Evolutionary conservation across 2,329 filamentous ascomycete species (phyloP).

Genomic region (Monilinia fructigena): DNA sequence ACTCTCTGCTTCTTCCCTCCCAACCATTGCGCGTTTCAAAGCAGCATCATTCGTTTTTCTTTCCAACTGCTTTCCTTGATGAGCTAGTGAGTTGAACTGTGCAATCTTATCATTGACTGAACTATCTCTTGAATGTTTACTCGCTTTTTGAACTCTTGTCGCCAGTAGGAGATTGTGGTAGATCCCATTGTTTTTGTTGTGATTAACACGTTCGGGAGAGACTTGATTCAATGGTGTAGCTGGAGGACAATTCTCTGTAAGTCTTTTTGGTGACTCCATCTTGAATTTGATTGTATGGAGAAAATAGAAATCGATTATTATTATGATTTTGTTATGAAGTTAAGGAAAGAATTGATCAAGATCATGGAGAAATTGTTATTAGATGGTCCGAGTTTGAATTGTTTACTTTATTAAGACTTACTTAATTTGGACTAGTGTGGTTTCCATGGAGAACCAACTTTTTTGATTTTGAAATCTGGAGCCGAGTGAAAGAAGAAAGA

Average conservation of each 20-base stretch:
- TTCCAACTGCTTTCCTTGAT: conserved; percentile 55
- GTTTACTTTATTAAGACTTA: conserved; percentile 19
- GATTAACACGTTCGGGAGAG: conserved; percentile 64
- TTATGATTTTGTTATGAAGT: neutral
- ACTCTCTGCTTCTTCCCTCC: conserved; percentile 69
- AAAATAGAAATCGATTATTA: neutral
- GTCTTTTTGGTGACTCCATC: conserved; percentile 50
- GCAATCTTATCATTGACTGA: conserved; percentile 67
- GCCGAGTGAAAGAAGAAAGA: neutral
- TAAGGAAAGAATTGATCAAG: conserved; percentile 2
- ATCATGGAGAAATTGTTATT: conserved; percentile 19
- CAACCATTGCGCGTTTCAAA: conserved; percentile 64
- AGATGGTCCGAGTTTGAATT: conserved; percentile 21
- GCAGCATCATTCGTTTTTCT: conserved; percentile 65
- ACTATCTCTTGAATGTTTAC: conserved; percentile 50
- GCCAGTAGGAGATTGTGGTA: conserved; percentile 27
- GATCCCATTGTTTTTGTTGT: conserved; percentile 43
- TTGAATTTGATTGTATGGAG: neutral
- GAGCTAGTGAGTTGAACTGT: conserved; percentile 69
- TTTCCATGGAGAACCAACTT: conserved; percentile 5
- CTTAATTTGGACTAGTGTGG: conserved; percentile 16
- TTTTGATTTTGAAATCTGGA: too few species aligned
- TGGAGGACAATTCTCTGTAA: conserved; percentile 49
- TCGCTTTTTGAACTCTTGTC: conserved; percentile 24
- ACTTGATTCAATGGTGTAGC: conserved; percentile 58